phyloP scores from a whole-genome alignment of 2,329 filamentous ascomycete genomes.

The Cryphonectria carpinicola region DNA sequence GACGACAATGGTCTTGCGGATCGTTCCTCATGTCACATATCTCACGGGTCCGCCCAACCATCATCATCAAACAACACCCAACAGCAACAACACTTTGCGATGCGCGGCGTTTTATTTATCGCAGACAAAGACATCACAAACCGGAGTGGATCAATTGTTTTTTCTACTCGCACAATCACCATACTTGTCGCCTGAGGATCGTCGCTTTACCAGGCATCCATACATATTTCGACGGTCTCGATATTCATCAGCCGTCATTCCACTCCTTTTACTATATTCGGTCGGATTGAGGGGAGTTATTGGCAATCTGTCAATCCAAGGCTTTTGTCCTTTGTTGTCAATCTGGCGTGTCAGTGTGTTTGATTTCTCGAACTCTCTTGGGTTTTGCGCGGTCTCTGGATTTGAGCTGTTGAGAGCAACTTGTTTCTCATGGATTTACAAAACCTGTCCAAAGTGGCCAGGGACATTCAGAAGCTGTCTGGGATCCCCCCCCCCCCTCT shows the following conservation, averaged over 20 bases:
- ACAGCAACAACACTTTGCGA: neutral
- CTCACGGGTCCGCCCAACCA: neutral
- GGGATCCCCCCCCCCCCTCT: neutral
- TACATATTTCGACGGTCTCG: constrained; percentile 18
- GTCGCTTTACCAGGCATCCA: neutral
- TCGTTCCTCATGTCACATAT: neutral
- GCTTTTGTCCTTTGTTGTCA: constrained; percentile 19
- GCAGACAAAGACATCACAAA: constrained; percentile 1
- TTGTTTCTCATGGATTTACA: constrained; percentile 9
- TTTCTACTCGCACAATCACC: constrained; percentile 6
- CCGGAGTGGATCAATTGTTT: constrained; percentile 3
- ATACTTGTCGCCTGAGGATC: constrained; percentile 12
- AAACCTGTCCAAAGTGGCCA: constrained; percentile 17
- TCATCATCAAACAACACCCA: neutral
- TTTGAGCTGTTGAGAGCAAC: constrained; percentile 21
- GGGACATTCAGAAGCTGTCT: constrained; percentile 19
- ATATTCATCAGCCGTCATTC: constrained; percentile 21
- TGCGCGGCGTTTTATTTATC: neutral
- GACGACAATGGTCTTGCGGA: neutral
- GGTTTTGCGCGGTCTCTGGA: constrained; percentile 18
- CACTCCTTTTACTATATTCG: constrained; percentile 29
- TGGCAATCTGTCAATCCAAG: constrained; percentile 23
- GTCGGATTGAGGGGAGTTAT: constrained; percentile 22
- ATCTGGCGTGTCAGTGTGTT: constrained; percentile 24
- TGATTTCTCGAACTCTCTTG: constrained; percentile 16